Conservation (phyloP, 2,329 filamentous ascomycete species). For the Fusarium sp. region DNA sequence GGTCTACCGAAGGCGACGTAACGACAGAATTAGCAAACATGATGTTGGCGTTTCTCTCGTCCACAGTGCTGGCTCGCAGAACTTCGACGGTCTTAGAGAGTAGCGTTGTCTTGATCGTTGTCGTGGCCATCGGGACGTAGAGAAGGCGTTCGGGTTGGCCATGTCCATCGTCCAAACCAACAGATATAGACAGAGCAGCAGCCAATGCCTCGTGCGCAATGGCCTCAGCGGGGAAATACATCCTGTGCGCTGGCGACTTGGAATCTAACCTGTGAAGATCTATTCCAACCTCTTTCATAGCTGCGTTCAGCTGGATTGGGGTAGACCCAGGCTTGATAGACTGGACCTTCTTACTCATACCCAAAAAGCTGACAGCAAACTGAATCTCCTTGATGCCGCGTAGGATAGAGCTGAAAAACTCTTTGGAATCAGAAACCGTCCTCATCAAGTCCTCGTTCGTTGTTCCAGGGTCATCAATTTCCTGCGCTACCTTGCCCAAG, state of each 20-base stretch:
- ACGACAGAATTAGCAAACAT: constrained; percentile 96
- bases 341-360: constrained; percentile 81
- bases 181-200: constrained; percentile 89
- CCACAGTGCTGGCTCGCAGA: constrained; percentile 73
- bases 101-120: constrained; percentile 90
- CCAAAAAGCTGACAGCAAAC: constrained; percentile 90
- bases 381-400: constrained; percentile 96
- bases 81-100: constrained; percentile 93
- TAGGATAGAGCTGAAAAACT: constrained; percentile 89
- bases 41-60: constrained; percentile 94
- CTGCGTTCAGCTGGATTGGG: constrained; percentile 84
- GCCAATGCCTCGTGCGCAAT: constrained; percentile 94
- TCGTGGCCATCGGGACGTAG: constrained; percentile 97
- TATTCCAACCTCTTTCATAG: constrained; percentile 95
- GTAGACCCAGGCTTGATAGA: constrained; percentile 71
- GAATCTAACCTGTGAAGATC: constrained; percentile 92
- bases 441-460: constrained; percentile 76
- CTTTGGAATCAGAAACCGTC: constrained; percentile 89
- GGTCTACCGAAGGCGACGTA: constrained; percentile 92
- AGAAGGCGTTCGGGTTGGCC: constrained; percentile 86
- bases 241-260: constrained; percentile 92
- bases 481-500: constrained; percentile 77
- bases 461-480: constrained; percentile 74
- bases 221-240: constrained; percentile 96
- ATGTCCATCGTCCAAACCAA: constrained; percentile 90